Base-by-base conservation (phyloP, 2,329 filamentous ascomycete genomes). In the Neonectria sp. region DNA sequence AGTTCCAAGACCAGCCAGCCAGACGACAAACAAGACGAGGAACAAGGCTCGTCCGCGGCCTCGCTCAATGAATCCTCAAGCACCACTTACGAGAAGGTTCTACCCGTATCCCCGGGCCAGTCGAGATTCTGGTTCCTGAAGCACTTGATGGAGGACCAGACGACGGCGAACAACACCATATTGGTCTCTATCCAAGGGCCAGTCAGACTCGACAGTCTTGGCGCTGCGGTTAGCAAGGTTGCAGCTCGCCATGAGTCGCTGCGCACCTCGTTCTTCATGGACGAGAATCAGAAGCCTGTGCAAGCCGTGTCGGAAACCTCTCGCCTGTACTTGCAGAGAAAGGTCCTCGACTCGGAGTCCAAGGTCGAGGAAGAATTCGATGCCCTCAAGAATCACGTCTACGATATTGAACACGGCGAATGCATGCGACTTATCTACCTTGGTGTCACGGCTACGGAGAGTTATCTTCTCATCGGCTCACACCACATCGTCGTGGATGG, bases 401-500 rank as follows among this genome's bases (percentile, higher is more conserved):
- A 51, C 17, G 57, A 65, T 13, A 24, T 65, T 3, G 63, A 43
- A n/a, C 31, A 52, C n/a, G 62, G 56, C 33, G 48, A 57, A 4
- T 11, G 40, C 6, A 61, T 61, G 24, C 13, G 21, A 12, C 11
- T 57, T 4, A 27, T 56, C 4, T 15, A 51, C 8, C 43, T 53
- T 4, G 9, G 17, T 12, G 15, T 53, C 4, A 52, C 57, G 13
- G 24, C 51, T 3, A 29, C 31, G 9, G 0, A 60, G 2, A 81
- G 85, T 64, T 82, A 77, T 68, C 65, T 88, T 4, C 45, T 89
- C 0, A 53, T 88, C 6, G 76, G 76, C 1, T 80, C 79, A 52
- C 86, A 88, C 65, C 86, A 88, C 69, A 87, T 89, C 43, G 75
- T 79, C 37, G 81, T 88, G 79, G 87, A 89, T 67, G 85, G 83